phyloP scores from a whole-genome alignment of 371 early-diverging fungal genomes.

The Mortierella sp. region DNA sequence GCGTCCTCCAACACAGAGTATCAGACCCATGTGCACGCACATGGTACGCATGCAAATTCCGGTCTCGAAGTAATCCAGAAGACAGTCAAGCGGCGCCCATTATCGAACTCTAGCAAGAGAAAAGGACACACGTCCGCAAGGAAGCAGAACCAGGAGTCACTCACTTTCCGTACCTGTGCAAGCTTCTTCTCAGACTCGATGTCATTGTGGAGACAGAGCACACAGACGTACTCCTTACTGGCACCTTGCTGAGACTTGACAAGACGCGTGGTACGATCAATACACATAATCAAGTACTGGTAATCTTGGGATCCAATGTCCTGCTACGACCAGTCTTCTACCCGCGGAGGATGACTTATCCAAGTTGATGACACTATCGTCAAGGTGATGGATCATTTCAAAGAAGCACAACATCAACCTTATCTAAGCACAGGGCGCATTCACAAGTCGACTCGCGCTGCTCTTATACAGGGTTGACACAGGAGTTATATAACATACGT shows the following conservation, averaged over 20 bases:
- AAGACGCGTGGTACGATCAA: slow-evolving; percentile 99
- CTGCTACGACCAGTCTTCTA: slow-evolving; percentile 99
- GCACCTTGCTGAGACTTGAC: slow-evolving; percentile 99
- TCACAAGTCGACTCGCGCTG: too few relatives aligned
- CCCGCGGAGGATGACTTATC: slow-evolving; percentile 99
- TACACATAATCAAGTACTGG: slow-evolving; percentile 99
- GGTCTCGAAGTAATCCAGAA: slow-evolving; percentile 99
- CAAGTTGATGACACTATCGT: slow-evolving; percentile 97
- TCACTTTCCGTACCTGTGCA: slow-evolving; percentile 56
- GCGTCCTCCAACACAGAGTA: slow-evolving; percentile 98
- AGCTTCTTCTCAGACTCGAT: slow-evolving; percentile 91
- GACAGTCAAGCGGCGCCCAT: slow-evolving; percentile 94
- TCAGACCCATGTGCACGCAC: slow-evolving; percentile 98
- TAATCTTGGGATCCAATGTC: slow-evolving; percentile 99
- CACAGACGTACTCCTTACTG: slow-evolving; percentile 99
- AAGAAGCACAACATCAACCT: too few relatives aligned
- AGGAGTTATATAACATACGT: too few relatives aligned
- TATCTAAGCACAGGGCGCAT: too few relatives aligned
- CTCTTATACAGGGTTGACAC: too few relatives aligned
- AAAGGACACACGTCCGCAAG: too few relatives aligned
- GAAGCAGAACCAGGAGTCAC: too few relatives aligned
- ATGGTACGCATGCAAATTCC: slow-evolving; percentile 99
- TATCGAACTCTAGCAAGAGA: slow-evolving; percentile 97
- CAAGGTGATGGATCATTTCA: too few relatives aligned
- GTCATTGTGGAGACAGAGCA: slow-evolving; percentile 95